These are phyloP conservation scores for Penicillium hordei DNA, from an alignment of 2,329 filamentous ascomycete species.

Conservation along the genomic window DNA sequence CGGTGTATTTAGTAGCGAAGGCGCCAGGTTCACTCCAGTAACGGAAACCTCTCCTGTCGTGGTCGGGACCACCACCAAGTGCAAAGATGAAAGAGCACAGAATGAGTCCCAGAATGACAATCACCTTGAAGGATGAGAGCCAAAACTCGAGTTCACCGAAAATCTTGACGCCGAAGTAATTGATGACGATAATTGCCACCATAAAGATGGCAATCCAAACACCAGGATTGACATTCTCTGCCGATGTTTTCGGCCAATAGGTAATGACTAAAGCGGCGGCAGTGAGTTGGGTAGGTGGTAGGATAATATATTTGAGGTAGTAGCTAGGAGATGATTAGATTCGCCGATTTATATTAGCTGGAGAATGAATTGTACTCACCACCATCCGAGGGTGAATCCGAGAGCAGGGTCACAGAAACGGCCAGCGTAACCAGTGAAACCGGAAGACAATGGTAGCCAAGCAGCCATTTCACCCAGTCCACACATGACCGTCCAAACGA, in stretches of 20 bases:
- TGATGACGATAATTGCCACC: slow-evolving; percentile 50
- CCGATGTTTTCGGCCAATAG: slow-evolving; percentile 7
- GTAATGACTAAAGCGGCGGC: slow-evolving; percentile 25
- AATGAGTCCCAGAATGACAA: slow-evolving; percentile 66
- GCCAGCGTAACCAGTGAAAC: slow-evolving; percentile 43
- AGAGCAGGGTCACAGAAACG: slow-evolving; percentile 48
- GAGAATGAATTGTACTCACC: slow-evolving; percentile 44
- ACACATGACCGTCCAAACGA: slow-evolving; percentile 32
- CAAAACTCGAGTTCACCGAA: slow-evolving; percentile 64
- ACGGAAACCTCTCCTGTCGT: slow-evolving; percentile 68
- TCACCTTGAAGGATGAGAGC: slow-evolving; percentile 58
- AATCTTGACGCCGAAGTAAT: slow-evolving; percentile 66
- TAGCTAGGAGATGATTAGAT: not conserved
- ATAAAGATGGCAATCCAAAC: slow-evolving; percentile 1
- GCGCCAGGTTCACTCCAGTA: slow-evolving; percentile 56
- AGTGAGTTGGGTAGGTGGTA: slow-evolving; percentile 21
- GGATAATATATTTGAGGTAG: slow-evolving; percentile 7
- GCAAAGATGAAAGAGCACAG: slow-evolving; percentile 76
- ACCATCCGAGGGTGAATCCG: slow-evolving; percentile 45
- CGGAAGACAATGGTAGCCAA: slow-evolving; percentile 41
- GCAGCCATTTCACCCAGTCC: slow-evolving; percentile 46
- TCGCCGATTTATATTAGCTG: slow-evolving; percentile 17
- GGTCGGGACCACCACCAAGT: slow-evolving; percentile 71
- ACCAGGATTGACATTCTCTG: slow-evolving; percentile 5
- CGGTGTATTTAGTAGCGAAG: slow-evolving; percentile 11